Conservation (phyloP, 345 rosid genomes). For the Pistacia vera region DNA sequence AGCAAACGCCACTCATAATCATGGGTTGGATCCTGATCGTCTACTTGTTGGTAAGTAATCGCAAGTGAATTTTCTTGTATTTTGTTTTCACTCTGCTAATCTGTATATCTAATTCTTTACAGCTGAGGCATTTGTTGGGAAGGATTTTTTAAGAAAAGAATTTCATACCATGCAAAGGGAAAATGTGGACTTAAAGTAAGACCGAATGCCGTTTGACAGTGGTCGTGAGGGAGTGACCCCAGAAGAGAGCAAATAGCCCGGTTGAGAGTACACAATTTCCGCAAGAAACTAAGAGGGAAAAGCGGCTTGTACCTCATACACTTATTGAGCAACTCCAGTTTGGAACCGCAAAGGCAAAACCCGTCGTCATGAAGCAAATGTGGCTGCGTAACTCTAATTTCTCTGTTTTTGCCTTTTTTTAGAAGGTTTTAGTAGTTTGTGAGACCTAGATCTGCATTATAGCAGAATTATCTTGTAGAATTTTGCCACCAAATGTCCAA, state of each 20-base stretch:
- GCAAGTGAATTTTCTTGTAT: constrained; percentile 9
- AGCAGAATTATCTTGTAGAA: constrained; percentile 1
- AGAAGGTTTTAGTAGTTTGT: background rate
- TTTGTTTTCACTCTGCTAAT: constrained; percentile 6
- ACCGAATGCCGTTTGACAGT: constrained; percentile 79
- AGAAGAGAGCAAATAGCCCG: constrained; percentile 82
- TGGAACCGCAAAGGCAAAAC: constrained; percentile 75
- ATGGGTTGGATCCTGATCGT: constrained; percentile 80
- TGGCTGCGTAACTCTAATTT: constrained; percentile 14
- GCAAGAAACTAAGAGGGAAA: constrained; percentile 77
- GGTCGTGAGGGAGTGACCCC: constrained; percentile 77
- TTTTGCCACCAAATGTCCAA: background rate
- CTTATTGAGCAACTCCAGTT: constrained; percentile 82
- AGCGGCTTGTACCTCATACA: constrained; percentile 68
- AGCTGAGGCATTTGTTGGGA: constrained; percentile 96
- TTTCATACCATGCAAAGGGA: constrained; percentile 69
- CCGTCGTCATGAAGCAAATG: background rate
- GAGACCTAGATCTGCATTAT: background rate
- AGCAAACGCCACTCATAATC: constrained; percentile 93
- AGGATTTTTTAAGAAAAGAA: constrained; percentile 69
- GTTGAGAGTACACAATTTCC: constrained; percentile 75
- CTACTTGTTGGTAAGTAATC: constrained; percentile 75
- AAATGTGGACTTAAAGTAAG: constrained; percentile 55
- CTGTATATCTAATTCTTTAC: background rate
- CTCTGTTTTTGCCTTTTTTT: background rate